Percentiles rank a stretch among this genome's conserved stretches.
phyloP scores from a whole-genome alignment of 768 basidiomycete genomes.

The Xanthoconium purpureum region DNA sequence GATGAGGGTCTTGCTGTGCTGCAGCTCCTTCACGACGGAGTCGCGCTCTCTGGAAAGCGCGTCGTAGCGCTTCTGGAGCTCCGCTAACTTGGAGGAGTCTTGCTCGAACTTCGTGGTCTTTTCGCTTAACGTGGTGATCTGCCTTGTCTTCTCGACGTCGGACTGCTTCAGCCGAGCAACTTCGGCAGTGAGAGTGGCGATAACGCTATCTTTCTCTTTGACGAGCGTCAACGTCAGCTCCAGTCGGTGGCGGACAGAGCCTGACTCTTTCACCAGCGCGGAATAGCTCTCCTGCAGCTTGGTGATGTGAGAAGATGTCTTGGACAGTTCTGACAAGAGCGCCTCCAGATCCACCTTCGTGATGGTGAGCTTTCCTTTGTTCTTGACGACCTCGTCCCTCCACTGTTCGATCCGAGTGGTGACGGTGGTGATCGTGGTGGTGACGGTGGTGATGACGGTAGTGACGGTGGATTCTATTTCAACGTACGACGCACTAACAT shows the following conservation, averaged over 20 bases:
- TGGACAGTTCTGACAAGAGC: constrained; percentile 1
- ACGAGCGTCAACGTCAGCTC: background rate
- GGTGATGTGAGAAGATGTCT: background rate
- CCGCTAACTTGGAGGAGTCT: too few species aligned
- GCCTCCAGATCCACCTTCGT: constrained; percentile 2
- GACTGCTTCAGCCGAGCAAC: too few species aligned
- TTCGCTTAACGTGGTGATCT: too few species aligned
- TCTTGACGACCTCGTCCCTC: background rate
- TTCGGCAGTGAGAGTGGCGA: too few species aligned
- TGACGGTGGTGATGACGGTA: background rate
- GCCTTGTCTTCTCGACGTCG: too few species aligned
- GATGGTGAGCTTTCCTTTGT: background rate
- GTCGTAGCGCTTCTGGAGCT: too few species aligned
- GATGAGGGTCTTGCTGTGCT: too few species aligned
- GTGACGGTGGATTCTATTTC: background rate
- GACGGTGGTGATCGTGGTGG: background rate
- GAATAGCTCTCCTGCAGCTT: background rate
- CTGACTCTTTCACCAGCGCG: background rate
- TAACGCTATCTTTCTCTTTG: too few species aligned
- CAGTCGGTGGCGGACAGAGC: background rate
- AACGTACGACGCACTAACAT: background rate
- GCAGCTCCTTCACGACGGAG: too few species aligned
- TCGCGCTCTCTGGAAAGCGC: too few species aligned
- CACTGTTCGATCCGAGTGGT: background rate
- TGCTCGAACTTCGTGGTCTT: too few species aligned